phyloP scores from a whole-genome alignment of 331 rosid genomes.

The Arachis monticola region DNA sequence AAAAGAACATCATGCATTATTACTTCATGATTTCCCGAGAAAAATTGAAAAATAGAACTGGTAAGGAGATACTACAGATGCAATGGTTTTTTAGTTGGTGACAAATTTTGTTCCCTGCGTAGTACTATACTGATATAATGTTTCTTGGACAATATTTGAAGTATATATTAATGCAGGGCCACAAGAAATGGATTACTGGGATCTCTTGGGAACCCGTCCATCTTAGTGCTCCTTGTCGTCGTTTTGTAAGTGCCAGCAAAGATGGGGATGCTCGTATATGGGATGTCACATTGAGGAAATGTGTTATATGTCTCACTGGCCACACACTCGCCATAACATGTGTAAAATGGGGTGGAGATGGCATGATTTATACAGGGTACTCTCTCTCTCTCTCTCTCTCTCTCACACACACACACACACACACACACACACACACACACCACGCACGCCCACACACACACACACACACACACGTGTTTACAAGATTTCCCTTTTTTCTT shows the following conservation, averaged over 20 bases:
- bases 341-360: conserved; percentile 99
- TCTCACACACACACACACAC: too few species aligned
- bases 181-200: conserved; percentile 95
- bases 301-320: conserved; percentile 75
- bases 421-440: too few species aligned
- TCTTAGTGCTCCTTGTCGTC: conserved; percentile 83
- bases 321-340: conserved; percentile 93
- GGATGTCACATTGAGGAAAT: conserved; percentile 74
- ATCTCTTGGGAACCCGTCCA: conserved; percentile 96
- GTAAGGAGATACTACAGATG: conserved; percentile 2
- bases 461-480: too few species aligned
- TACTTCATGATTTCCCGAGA: conserved; percentile 1
- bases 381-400: not conserved
- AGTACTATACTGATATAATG: not conserved
- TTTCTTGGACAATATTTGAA: conserved; percentile 14
- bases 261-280: conserved; percentile 99
- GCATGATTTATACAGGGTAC: conserved; percentile 93
- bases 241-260: conserved; percentile 95
- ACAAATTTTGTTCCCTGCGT: not conserved
- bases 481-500: not conserved
- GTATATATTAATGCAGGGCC: conserved; percentile 62
- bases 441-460: too few species aligned
- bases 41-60: not conserved
- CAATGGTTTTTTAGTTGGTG: conserved; percentile 11
- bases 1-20: conserved; percentile 12